Base-by-base conservation (phyloP, 495 filamentous ascomycete species). In the Aspergillus haitiensis region DNA sequence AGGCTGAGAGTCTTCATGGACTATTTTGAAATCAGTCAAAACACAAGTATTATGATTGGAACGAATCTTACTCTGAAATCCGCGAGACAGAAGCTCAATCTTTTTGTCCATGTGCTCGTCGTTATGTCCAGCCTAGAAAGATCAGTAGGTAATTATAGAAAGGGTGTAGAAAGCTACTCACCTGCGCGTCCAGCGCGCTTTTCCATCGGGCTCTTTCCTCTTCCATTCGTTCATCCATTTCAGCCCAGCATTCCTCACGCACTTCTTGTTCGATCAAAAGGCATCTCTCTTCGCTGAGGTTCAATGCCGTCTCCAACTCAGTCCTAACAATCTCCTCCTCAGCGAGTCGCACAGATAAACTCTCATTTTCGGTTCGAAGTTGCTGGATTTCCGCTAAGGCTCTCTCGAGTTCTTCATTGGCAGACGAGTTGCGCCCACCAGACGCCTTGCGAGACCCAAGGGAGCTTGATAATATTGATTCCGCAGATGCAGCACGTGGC, bases 81-180 rank as follows among this genome's bases (percentile, higher is more conserved):
- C 83, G 39, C 87, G 80, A 49, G 88, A 86, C 50, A 96, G 77
- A 21, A 97, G 84, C 66, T 97, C 94, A 9, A 97, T 81, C 75
- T 98, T 98, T 63, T 84, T 82, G 70, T 97, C 92, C 58, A 95
- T 79, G 73, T 94, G 92, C 69, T 91, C 91, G 42, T 96, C 90
- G 37, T 82, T 79, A 40, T 77, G 78, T 39, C 82, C 86, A 55
- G 74, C 66, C 77, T 81, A 55, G 13, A 36, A n/a, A n/a, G 18
- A 50, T 74, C 45, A 72, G 70, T 55, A 37, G 60, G 31, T 33
- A 10, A 4, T 27, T 7, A 33, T n/a, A 27, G 13, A 31, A 33
- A 13, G 0, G 16, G 9, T 7, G n/a, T 10, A 13, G 35, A 21
- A 31, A 36, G 6, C 34, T 54, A 59, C 83, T 77, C 55, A 91